A percentile compares a stretch with the other conserved stretches of the same genome.
phyloP scores from a whole-genome alignment of 1,284 basidiomycete genomes.

The Trametes sp. region DNA sequence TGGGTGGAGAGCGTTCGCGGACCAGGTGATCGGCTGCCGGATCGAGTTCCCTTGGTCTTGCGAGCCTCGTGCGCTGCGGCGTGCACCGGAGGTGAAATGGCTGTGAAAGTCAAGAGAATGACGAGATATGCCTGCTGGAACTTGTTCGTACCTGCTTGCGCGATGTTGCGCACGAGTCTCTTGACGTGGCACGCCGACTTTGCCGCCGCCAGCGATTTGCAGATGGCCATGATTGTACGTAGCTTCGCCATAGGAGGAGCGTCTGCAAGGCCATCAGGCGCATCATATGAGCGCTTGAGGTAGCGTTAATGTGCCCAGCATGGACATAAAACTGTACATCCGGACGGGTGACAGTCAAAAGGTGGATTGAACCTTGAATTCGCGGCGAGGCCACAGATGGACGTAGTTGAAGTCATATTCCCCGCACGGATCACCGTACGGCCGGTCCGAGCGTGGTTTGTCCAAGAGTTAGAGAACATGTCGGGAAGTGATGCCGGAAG shows the following conservation, averaged over 20 bases:
- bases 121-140: constrained; percentile 13
- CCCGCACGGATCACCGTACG: not conserved
- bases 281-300: not conserved
- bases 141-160: not conserved
- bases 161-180: constrained; percentile 6
- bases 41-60: constrained; percentile 31
- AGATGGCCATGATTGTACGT: constrained; percentile 10
- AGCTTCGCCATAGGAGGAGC: not conserved
- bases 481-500: constrained; percentile 14
- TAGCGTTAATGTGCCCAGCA: not conserved
- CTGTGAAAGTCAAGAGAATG: constrained; percentile 20
- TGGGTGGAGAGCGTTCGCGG: constrained; percentile 17
- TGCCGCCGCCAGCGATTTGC: not conserved
- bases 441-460: constrained; percentile 3
- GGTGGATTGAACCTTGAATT: constrained; percentile 12
- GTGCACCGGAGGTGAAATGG: constrained; percentile 16
- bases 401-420: not conserved
- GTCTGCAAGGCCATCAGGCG: constrained; percentile 4
- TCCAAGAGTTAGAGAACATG: not conserved
- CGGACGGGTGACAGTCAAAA: constrained; percentile 6
- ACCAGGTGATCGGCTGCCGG: constrained; percentile 32
- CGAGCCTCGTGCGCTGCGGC: constrained; percentile 25
- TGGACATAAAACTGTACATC: not conserved
- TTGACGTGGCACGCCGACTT: constrained; percentile 3
- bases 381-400: not conserved